Evolutionary conservation across 805 yeast genomes (phyloP), one percentile per base, ranked within the genome.

Genomic region (Candida maesae): DNA sequence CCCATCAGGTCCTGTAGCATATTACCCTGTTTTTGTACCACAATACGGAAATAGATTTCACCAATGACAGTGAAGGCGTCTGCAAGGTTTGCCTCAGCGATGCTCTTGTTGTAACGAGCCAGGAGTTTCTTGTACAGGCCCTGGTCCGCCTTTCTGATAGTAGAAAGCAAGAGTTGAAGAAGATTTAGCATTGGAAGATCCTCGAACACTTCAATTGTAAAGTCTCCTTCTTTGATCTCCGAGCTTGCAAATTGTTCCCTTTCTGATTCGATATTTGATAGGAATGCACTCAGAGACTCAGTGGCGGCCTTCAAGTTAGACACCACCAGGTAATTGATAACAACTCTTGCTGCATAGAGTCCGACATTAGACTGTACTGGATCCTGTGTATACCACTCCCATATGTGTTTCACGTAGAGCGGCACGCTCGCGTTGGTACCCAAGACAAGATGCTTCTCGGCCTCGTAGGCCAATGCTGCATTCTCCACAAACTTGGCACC

Each of bases 1-100:
- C 84, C 76, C 95, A 93, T 86, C 71, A 91, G 68, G 51, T 79
- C 81, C 60, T 78, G 84, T 49, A 84, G 60, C 53, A 81, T 61
- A 54, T 82, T 81, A 2, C 64, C 64, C 46, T 73, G 79, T 39
- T 70, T 72, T 37, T 68, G 76, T 13, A 77, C 70, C 49, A 54
- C 57, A 45, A 86, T 75, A 11, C 74, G 77, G 53, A 83, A 86
- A 58, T 76, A 81, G 20, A 73, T 60, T 47, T 72, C 69, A 27
- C 89, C 95, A 44, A 86, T 61, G 39, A 66, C 69, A 32, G 70
- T 76, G 35, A 82, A 65, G 2, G 81, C 74, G 3, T 63, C 64
- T 5, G 53, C 46, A 36, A 76, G 60, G 9, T 68, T 73, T 19
- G 63, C 47, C 12, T 63, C 50, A 5, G 48, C 49, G 26, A 71